phyloP scores from a whole-genome alignment of 345 rosid genomes.

The Hibiscus tridactylites region DNA sequence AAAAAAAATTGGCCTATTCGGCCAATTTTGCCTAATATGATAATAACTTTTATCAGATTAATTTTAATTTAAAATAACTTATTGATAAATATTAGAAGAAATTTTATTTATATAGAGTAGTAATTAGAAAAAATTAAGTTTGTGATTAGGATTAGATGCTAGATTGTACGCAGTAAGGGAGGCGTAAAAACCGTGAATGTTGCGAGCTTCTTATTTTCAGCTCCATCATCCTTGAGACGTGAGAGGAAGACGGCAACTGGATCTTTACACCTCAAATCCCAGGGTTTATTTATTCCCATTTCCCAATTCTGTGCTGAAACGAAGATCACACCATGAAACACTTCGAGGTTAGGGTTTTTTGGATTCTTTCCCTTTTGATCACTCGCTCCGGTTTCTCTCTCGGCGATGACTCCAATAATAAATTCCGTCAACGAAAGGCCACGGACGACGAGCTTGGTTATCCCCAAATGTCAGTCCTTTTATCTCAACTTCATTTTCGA shows the following conservation, averaged over 20 bases:
- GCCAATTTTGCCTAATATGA: too few species aligned
- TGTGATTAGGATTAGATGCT: too few species aligned
- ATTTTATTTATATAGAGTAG: too few species aligned
- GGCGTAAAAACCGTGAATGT: not conserved
- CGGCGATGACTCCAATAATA: conserved; percentile 48
- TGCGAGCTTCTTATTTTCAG: not conserved
- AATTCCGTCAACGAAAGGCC: conserved; percentile 74
- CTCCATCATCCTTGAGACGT: not conserved
- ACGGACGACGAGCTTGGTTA: conserved; percentile 70
- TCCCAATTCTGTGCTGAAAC: conserved; percentile 9
- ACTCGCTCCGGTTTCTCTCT: conserved; percentile 14
- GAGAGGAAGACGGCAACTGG: not conserved
- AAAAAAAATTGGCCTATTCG: too few species aligned
- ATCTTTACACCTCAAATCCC: not conserved
- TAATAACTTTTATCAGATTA: too few species aligned
- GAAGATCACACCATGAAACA: conserved; percentile 44
- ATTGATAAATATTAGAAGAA: too few species aligned
- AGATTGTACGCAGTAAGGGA: too few species aligned
- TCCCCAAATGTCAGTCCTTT: conserved; percentile 55
- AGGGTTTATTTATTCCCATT: not conserved
- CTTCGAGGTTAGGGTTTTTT: conserved; percentile 27
- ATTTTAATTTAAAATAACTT: too few species aligned
- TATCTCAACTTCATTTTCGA: not conserved
- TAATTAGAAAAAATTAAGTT: too few species aligned
- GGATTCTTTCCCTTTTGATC: conserved; percentile 29